Percentiles rank a stretch among this genome's conserved stretches.
Conservation (phyloP, 371 early-diverging fungal species). For the Rhizopus sp. region DNA sequence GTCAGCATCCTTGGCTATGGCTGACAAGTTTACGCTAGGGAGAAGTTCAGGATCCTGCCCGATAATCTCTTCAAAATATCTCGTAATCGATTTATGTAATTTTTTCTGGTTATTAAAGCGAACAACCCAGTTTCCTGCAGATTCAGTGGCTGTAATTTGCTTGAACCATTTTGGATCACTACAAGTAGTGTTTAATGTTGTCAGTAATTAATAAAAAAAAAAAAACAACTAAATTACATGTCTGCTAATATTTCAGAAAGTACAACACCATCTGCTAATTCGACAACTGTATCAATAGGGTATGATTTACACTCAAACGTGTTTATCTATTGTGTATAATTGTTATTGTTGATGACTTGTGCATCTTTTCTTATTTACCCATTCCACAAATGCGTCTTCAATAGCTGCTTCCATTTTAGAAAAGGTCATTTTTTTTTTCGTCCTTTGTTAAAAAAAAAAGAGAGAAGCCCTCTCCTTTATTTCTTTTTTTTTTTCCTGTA, state of each 20-base stretch:
- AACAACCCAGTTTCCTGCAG: slow-evolving; percentile 87
- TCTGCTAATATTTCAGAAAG: slow-evolving; percentile 80
- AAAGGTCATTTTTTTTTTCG: slow-evolving; percentile 35
- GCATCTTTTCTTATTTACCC: slow-evolving; percentile 35
- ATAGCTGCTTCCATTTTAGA: slow-evolving; percentile 53
- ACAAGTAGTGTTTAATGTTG: background rate
- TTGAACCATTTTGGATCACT: slow-evolving; percentile 93
- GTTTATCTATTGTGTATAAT: slow-evolving; percentile 57
- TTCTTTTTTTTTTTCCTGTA: background rate
- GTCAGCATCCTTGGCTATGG: slow-evolving; percentile 85
- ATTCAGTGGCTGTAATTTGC: slow-evolving; percentile 59
- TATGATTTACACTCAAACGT: slow-evolving; percentile 70
- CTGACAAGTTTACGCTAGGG: slow-evolving; percentile 68
- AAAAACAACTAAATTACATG: slow-evolving; percentile 65
- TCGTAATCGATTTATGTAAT: slow-evolving; percentile 79
- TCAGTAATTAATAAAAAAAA: background rate
- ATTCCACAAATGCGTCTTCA: slow-evolving; percentile 59
- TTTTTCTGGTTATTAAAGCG: slow-evolving; percentile 90
- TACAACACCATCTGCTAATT: slow-evolving; percentile 81
- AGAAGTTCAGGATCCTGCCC: slow-evolving; percentile 60
- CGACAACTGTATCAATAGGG: slow-evolving; percentile 64
- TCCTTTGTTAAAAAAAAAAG: slow-evolving; percentile 2
- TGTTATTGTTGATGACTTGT: slow-evolving; percentile 1
- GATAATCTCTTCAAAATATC: slow-evolving; percentile 88
- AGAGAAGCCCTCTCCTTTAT: background rate